These are phyloP conservation scores for Glycine soja DNA, from an alignment of 306 rosid genomes.

Conservation along the genomic window DNA sequence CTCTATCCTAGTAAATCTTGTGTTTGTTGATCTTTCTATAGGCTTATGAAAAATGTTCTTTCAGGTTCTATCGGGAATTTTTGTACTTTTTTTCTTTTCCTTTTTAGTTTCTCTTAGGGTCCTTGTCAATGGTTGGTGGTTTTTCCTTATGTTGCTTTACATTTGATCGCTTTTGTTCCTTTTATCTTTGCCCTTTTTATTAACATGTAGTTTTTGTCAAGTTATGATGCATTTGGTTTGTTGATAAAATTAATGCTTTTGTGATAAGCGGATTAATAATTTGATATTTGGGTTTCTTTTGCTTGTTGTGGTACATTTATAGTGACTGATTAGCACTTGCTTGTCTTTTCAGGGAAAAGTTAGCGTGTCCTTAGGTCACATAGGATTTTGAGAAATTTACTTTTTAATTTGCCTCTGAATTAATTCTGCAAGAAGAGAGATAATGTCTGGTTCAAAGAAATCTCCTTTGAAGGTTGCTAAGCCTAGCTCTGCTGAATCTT, in stretches of 20 bases:
- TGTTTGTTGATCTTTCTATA: neutral
- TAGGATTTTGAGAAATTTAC: slow-evolving; percentile 33
- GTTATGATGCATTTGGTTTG: slow-evolving; percentile 12
- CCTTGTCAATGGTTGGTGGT: slow-evolving; percentile 36
- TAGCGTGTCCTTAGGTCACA: slow-evolving; percentile 34
- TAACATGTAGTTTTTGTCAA: neutral
- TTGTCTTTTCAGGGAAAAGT: slow-evolving; percentile 70
- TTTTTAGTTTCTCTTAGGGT: neutral
- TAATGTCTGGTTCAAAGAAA: slow-evolving; percentile 80
- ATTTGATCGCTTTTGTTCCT: slow-evolving; percentile 20
- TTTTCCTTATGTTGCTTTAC: slow-evolving; percentile 26
- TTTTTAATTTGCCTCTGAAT: neutral
- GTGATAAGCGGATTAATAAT: slow-evolving; percentile 19
- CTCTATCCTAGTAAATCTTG: slow-evolving; percentile 10
- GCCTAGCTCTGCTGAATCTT: slow-evolving; percentile 58
- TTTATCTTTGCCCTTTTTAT: slow-evolving; percentile 4
- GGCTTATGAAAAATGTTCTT: slow-evolving; percentile 1
- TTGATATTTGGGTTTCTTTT: slow-evolving; percentile 32
- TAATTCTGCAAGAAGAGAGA: slow-evolving; percentile 35
- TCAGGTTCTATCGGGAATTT: neutral
- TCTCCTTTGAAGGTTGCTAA: slow-evolving; percentile 69
- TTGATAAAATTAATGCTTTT: slow-evolving; percentile 35
- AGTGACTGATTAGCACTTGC: slow-evolving; percentile 34
- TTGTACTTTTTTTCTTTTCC: neutral
- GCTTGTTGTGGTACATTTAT: slow-evolving; percentile 14